Percentiles rank a stretch among this genome's conserved stretches.
Conservation (phyloP, 768 basidiomycete species). For the Russula ochroleuca region DNA sequence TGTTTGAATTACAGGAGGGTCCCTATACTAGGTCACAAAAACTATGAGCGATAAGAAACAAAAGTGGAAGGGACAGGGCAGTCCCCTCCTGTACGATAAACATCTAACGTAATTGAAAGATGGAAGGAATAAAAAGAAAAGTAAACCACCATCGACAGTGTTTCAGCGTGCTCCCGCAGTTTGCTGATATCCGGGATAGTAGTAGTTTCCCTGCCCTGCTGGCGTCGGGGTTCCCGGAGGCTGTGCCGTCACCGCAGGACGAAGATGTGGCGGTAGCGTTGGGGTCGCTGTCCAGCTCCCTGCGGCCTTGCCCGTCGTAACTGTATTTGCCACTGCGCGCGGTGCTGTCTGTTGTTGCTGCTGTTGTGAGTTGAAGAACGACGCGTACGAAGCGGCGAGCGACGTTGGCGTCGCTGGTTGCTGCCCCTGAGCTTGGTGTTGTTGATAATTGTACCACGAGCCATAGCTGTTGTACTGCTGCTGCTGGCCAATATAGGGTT, state of each 20-base stretch:
- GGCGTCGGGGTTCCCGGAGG: conserved; percentile 29
- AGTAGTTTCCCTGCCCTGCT: conserved; percentile 27
- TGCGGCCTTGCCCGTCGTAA: conserved; percentile 34
- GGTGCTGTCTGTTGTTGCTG: conserved; percentile 29
- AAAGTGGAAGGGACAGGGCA: conserved; percentile 4
- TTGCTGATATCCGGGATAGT: conserved; percentile 32
- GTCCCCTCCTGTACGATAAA: conserved; percentile 12
- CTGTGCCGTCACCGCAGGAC: conserved; percentile 27
- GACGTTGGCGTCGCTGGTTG: conserved; percentile 36
- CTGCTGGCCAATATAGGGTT: conserved; percentile 36
- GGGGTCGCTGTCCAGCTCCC: conserved; percentile 33
- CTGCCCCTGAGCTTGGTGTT: conserved; percentile 37
- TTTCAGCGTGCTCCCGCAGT: conserved; percentile 25
- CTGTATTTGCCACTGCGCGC: conserved; percentile 56
- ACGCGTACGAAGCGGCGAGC: conserved; percentile 39
- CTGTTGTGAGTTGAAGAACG: conserved; percentile 38
- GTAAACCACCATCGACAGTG: background rate
- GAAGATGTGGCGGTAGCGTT: conserved; percentile 43
- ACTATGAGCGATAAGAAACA: conserved; percentile 1
- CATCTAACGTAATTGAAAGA: conserved; percentile 11
- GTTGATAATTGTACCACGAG: conserved; percentile 43
- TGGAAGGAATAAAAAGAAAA: background rate
- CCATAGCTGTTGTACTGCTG: conserved; percentile 43
- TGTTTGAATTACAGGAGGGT: conserved; percentile 13
- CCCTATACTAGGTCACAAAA: conserved; percentile 2